Conservation (phyloP, 257 asterid species). For the Orobanche coerulescens region DNA sequence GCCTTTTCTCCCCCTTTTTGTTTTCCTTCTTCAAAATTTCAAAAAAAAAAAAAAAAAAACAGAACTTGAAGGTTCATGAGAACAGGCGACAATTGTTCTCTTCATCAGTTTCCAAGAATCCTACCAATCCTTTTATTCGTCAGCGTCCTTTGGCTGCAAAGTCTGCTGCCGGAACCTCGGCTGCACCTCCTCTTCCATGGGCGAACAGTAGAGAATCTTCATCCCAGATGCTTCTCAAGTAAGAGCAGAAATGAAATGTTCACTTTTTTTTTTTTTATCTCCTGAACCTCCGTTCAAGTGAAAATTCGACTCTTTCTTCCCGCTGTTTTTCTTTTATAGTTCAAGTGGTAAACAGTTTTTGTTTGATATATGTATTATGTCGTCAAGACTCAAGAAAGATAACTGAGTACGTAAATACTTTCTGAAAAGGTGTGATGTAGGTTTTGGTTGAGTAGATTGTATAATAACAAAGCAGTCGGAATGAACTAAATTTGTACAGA, state of each 20-base stretch:
- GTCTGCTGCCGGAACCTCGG: conserved; percentile 38
- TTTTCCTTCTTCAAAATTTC: neutral
- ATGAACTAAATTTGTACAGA: neutral
- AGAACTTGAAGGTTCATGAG: conserved; percentile 80
- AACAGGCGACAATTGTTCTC: conserved; percentile 66
- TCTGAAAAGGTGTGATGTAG: neutral
- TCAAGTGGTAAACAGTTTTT: neutral
- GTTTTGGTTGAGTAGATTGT: neutral
- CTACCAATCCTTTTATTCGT: conserved; percentile 66
- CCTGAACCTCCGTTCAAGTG: conserved; percentile 5
- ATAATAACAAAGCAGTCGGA: neutral
- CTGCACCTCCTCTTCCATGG: conserved; percentile 70
- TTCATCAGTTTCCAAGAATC: conserved; percentile 49
- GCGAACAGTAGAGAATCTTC: conserved; percentile 47
- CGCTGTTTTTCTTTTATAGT: neutral
- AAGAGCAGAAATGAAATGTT: conserved; percentile 12
- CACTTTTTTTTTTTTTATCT: neutral
- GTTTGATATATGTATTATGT: conserved; percentile 6
- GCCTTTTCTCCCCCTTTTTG: neutral
- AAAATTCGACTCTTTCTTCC: neutral
- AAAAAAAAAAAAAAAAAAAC: conserved; percentile 4
- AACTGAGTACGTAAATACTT: neutral
- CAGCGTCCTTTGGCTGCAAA: conserved; percentile 64
- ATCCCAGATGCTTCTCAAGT: conserved; percentile 51
- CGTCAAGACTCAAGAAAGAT: neutral